These are phyloP conservation scores for Grosmannia serpens DNA, from an alignment of 2,329 filamentous ascomycete genomes.

Conservation along the genomic window DNA sequence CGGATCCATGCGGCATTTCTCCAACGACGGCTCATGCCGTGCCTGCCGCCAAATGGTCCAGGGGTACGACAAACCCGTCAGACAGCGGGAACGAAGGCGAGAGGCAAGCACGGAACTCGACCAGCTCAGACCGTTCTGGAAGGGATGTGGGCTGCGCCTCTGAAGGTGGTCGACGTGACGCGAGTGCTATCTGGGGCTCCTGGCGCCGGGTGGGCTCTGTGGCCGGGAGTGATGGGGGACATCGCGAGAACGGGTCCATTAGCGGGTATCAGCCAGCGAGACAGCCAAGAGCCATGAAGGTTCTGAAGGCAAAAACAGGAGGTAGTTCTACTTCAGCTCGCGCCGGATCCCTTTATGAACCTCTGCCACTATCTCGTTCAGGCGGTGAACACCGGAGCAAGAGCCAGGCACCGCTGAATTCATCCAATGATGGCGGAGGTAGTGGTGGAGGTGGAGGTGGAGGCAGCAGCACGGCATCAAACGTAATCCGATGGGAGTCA, in stretches of 20 bases:
- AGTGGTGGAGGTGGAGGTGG: constrained; percentile 12
- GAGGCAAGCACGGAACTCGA: constrained; percentile 19
- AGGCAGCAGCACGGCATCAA: constrained; percentile 3
- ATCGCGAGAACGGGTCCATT: constrained; percentile 40
- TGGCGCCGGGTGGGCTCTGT: constrained; percentile 50
- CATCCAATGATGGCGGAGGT: constrained; percentile 3
- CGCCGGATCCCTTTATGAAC: constrained; percentile 41
- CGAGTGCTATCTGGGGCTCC: constrained; percentile 53
- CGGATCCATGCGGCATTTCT: constrained; percentile 22
- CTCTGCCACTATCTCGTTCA: constrained; percentile 30
- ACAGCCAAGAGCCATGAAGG: constrained; percentile 70
- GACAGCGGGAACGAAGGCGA: constrained; percentile 35
- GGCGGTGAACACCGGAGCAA: constrained; percentile 41
- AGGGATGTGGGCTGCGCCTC: constrained; percentile 16
- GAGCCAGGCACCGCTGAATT: constrained; percentile 27
- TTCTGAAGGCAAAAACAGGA: constrained; percentile 64
- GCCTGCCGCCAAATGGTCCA: constrained; percentile 20
- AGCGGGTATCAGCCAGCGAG: constrained; percentile 61
- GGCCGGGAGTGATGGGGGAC: constrained; percentile 38
- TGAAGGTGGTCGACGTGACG: constrained; percentile 28
- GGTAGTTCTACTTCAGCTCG: constrained; percentile 35
- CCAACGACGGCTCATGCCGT: constrained; percentile 24
- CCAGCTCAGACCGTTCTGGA: constrained; percentile 14
- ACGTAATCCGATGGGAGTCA: constrained; percentile 34
- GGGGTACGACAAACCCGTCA: constrained; percentile 22